A percentile compares a stretch with the other conserved stretches of the same genome.
These are phyloP conservation scores for Pueraria montana DNA, from an alignment of 306 rosid genomes.

Conservation along the genomic window DNA sequence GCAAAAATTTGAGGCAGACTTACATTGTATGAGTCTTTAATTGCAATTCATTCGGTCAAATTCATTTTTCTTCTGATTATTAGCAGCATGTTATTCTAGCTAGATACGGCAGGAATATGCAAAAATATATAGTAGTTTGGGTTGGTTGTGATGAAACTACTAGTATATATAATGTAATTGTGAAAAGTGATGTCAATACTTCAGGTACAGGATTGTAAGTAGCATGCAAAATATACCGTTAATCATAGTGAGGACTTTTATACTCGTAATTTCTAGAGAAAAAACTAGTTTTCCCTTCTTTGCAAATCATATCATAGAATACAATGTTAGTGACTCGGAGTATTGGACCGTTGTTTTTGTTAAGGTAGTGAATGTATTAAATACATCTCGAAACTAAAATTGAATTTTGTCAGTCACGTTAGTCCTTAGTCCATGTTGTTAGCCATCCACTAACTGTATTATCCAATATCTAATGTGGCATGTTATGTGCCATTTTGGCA, in stretches of 20 bases:
- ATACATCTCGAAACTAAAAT: too few relatives aligned
- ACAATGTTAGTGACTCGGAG: not conserved
- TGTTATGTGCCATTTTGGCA: too few relatives aligned
- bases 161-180: conserved; percentile 32
- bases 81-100: conserved; percentile 45
- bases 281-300: not conserved
- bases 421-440: too few relatives aligned
- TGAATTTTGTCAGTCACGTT: too few relatives aligned
- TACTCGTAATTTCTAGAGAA: not conserved
- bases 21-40: conserved; percentile 63
- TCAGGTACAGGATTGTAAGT: conserved; percentile 40
- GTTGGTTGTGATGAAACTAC: conserved; percentile 37
- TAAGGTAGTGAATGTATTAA: too few relatives aligned
- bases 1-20: conserved; percentile 63
- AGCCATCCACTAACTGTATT: too few relatives aligned
- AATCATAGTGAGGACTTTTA: conserved; percentile 39
- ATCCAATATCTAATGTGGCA: too few relatives aligned
- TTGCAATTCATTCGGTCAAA: conserved; percentile 40
- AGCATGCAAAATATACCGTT: conserved; percentile 28
- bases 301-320: not conserved
- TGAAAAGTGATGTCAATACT: conserved; percentile 19
- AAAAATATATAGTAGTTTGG: conserved; percentile 40
- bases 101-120: conserved; percentile 36
- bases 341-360: not conserved
- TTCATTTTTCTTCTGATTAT: conserved; percentile 38